phyloP scores from a whole-genome alignment of 129 eudicot species.

The Pittosporum tobira region DNA sequence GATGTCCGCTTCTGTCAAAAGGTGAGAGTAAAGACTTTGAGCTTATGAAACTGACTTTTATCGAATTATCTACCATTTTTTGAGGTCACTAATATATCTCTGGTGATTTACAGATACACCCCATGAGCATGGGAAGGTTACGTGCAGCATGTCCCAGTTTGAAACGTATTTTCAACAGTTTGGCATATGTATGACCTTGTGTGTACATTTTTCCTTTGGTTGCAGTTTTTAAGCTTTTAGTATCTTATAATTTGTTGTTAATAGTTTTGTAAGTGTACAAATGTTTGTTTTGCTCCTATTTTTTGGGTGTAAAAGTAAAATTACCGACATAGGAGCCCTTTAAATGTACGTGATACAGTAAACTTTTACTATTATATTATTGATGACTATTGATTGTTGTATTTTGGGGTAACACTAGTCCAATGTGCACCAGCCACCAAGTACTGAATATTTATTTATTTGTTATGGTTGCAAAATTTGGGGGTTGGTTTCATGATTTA shows the following conservation, averaged over 20 bases:
- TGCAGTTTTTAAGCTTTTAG: background rate
- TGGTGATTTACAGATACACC: slow-evolving; percentile 39
- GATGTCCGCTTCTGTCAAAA: slow-evolving; percentile 93
- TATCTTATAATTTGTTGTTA: background rate
- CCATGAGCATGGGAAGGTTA: slow-evolving; percentile 47
- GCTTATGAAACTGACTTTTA: too few relatives aligned
- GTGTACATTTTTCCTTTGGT: slow-evolving; percentile 6
- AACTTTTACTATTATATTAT: background rate
- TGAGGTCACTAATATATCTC: too few relatives aligned
- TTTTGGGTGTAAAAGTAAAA: background rate
- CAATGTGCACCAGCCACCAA: too few relatives aligned
- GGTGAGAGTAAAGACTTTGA: slow-evolving; percentile 31
- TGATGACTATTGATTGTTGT: background rate
- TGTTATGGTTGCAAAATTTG: too few relatives aligned
- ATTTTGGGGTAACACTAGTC: too few relatives aligned
- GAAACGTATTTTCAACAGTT: slow-evolving; percentile 83
- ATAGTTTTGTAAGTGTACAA: slow-evolving; percentile 2
- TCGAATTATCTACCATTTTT: too few relatives aligned
- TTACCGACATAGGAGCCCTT: background rate
- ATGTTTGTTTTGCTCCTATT: background rate
- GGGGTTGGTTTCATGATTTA: too few relatives aligned
- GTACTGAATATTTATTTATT: too few relatives aligned
- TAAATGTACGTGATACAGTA: background rate
- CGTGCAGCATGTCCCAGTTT: slow-evolving; percentile 73
- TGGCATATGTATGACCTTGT: slow-evolving; percentile 32